Percentiles rank a stretch among this genome's conserved stretches.
Evolutionary conservation across 2,329 filamentous ascomycete genomes (phyloP).

Genomic region (Fusarium subtropicale): DNA sequence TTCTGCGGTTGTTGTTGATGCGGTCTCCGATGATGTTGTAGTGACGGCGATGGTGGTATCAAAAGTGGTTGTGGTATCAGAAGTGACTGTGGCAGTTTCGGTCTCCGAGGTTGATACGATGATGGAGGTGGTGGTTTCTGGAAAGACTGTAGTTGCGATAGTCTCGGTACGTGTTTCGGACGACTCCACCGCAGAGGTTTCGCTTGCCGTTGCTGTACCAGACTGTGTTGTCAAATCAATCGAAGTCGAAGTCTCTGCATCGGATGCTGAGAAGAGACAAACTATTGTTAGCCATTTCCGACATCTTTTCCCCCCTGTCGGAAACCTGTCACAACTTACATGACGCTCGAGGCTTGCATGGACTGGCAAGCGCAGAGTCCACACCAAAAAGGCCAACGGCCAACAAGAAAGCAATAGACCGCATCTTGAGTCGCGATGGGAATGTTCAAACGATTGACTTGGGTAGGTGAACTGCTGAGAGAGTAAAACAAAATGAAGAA

Average conservation of each 20-base stretch:
- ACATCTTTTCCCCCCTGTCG: rapidly evolving
- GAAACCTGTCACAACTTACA: neutral
- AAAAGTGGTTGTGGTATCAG: neutral
- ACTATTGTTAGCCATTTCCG: neutral
- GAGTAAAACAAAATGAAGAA: rapidly evolving
- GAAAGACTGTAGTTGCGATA: neutral
- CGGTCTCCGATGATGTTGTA: neutral
- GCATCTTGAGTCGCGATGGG: neutral
- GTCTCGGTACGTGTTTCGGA: neutral
- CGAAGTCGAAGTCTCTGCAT: neutral
- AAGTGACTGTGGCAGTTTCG: neutral
- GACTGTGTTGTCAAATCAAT: neutral
- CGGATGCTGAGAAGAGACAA: neutral
- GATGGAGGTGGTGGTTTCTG: neutral
- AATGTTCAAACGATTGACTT: neutral
- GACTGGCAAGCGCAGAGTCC: neutral
- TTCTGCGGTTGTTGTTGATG: neutral
- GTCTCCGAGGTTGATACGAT: neutral
- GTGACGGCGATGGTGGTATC: neutral
- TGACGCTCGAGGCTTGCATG: neutral
- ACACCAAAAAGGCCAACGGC: neutral
- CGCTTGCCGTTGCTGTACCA: neutral
- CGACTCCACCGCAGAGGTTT: neutral
- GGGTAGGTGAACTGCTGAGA: neutral
- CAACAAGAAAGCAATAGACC: neutral